Percentiles rank a stretch among this genome's conserved stretches.
Conservation (phyloP, 805 yeast genomes). For the Ogataea dorogensis region DNA sequence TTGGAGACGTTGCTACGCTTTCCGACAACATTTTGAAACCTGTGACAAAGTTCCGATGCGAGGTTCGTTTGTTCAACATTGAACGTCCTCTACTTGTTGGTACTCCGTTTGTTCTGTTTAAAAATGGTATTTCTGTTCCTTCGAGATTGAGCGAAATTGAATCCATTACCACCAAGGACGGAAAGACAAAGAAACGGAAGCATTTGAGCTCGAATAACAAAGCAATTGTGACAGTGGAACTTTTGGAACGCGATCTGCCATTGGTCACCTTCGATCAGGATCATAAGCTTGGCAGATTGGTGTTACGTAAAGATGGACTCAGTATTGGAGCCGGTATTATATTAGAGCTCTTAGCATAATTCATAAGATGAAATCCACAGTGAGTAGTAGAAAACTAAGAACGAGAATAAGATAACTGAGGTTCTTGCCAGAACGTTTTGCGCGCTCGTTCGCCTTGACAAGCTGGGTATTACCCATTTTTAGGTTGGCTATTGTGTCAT, state of each 20-base stretch:
- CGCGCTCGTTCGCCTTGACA: constrained; percentile 62
- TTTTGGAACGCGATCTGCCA: constrained; percentile 51
- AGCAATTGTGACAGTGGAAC: constrained; percentile 56
- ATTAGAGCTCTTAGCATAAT: constrained; percentile 12
- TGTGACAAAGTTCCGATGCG: constrained; percentile 50
- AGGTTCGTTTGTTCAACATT: constrained; percentile 62
- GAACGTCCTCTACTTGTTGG: constrained; percentile 77
- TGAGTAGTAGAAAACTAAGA: constrained; percentile 54
- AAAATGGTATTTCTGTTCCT: constrained; percentile 71
- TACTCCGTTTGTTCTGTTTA: constrained; percentile 70
- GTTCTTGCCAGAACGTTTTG: constrained; percentile 58
- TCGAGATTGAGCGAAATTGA: constrained; percentile 57
- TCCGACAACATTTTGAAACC: constrained; percentile 36
- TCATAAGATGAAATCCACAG: constrained; percentile 48
- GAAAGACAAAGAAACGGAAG: constrained; percentile 47
- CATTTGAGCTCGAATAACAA: constrained; percentile 60
- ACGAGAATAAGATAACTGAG: constrained; percentile 54
- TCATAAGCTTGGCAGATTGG: constrained; percentile 61
- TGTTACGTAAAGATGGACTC: constrained; percentile 64
- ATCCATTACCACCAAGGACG: constrained; percentile 31
- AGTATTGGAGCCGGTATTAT: constrained; percentile 56
- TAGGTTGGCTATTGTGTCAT: constrained; percentile 63
- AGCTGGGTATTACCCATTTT: constrained; percentile 69
- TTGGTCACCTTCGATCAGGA: constrained; percentile 47
- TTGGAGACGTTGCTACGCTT: constrained; percentile 63